phyloP scores from a whole-genome alignment of 768 basidiomycete species.

The Rhodotorula babjevae region DNA sequence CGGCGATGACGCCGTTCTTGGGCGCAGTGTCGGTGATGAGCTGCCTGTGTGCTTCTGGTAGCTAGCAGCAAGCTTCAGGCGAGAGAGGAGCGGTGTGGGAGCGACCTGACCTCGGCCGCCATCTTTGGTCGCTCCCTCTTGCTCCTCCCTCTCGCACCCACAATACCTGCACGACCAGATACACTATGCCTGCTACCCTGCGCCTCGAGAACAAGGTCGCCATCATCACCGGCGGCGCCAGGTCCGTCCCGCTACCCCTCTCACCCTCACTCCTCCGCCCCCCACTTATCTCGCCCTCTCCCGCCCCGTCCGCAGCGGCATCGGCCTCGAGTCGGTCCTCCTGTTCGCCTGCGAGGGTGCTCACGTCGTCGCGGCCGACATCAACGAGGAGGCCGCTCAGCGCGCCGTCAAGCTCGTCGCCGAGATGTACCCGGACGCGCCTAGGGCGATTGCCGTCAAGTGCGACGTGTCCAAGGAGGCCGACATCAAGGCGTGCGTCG shows the following conservation, averaged over 20 bases:
- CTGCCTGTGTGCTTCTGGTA: too few relatives aligned
- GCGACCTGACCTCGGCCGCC: neutral
- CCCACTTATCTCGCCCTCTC: neutral
- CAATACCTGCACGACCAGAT: neutral
- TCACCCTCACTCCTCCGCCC: neutral
- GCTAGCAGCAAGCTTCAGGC: too few relatives aligned
- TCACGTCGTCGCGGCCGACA: conserved; percentile 80
- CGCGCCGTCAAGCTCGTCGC: conserved; percentile 62
- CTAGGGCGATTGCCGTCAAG: conserved; percentile 58
- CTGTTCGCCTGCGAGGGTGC: conserved; percentile 84
- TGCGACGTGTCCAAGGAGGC: conserved; percentile 85
- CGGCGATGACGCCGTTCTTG: neutral
- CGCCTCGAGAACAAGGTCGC: conserved; percentile 55
- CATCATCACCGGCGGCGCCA: conserved; percentile 80
- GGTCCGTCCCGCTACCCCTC: conserved; percentile 55
- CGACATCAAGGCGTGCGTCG: conserved; percentile 77
- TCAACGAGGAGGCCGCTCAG: conserved; percentile 71
- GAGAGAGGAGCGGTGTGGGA: neutral
- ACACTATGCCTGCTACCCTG: conserved; percentile 26
- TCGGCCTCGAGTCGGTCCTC: conserved; percentile 91
- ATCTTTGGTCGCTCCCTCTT: neutral
- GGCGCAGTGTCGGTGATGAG: neutral
- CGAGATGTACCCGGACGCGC: conserved; percentile 58
- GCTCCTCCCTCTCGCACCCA: neutral
- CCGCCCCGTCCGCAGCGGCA: conserved; percentile 60